Evolutionary conservation across 441 rosid species (phyloP), one percentile per base, ranked within the genome.

Genomic region (Adansonia grandidieri): DNA sequence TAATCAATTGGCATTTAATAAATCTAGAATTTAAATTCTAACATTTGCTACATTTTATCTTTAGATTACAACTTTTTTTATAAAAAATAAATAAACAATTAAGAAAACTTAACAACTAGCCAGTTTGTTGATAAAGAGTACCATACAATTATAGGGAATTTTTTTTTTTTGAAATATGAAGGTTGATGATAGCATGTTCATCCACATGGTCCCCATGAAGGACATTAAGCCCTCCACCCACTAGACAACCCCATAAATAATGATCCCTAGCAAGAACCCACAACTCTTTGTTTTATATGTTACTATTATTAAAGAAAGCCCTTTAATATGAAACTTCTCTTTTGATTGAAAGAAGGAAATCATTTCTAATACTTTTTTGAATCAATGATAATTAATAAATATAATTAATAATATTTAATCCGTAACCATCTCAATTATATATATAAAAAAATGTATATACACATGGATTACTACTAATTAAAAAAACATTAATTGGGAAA

Each of bases 181-280:
- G 56, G 77, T 24, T 75, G 76, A 82, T 80, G 78, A 79, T 81
- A 71, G 74, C 84, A 84, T 75, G 83, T 77, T 86, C 84, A 82
- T 79, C 82, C 91, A 82, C 86, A 80, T 88, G 87, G 88, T 82
- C 89, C 89, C 88, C 86, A 60, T 68, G 72, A 65, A 81, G 79
- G 82, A 71, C 84, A 78, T 75, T 50, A 64, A 84, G 86, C 82
- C 63, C 72, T 78, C 85, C 71, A 84, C 86, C 87, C 78, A 78
- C 90, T 77, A 63, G 81, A 86, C 88, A 83, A 53, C 82, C 84
- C 68, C 80, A 73, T 73, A 78, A 83, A 74, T 86, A 78, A 77
- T 83, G 56, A 74, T 45, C 9, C 67, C 58, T 67, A 70, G 17
- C 68, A 51, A 79, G 77, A 70, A 61, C 81, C 88, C 76, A 76